Evolutionary conservation across 495 filamentous ascomycete species (phyloP).

Genomic region (Cladorrhinum samala): DNA sequence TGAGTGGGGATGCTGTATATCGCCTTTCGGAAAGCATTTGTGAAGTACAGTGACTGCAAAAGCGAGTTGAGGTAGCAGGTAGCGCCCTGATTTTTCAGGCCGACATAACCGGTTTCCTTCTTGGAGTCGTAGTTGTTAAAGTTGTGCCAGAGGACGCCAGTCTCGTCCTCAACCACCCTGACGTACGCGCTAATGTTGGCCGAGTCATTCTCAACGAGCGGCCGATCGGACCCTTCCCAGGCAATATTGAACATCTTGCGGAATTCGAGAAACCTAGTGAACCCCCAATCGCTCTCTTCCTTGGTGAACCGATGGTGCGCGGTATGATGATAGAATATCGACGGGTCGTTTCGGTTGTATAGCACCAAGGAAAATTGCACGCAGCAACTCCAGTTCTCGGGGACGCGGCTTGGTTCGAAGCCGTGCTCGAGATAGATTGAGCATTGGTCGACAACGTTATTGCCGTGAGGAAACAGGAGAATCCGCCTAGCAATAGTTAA

Average conservation of each 20-base stretch:
- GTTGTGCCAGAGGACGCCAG: constrained; percentile 98
- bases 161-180: constrained; percentile 90
- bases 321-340: constrained; percentile 60
- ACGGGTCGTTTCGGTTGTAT: constrained; percentile 87
- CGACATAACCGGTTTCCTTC: constrained; percentile 95
- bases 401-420: constrained; percentile 54
- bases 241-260: constrained; percentile 68
- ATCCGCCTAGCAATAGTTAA: constrained; percentile 60
- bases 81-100: constrained; percentile 93
- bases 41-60: constrained; percentile 94
- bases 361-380: constrained; percentile 92
- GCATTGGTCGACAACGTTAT: constrained; percentile 73
- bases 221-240: constrained; percentile 57
- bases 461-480: constrained; percentile 91
- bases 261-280: constrained; percentile 85
- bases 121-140: constrained; percentile 99
- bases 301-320: constrained; percentile 88
- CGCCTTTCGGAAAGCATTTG: constrained; percentile 93
- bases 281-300: constrained; percentile 98
- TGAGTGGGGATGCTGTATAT: constrained; percentile 95
- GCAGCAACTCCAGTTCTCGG: constrained; percentile 92
- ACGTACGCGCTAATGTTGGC: constrained; percentile 91
- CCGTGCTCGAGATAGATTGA: constrained; percentile 98
- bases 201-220: constrained; percentile 81
- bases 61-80: constrained; percentile 99